Base-by-base conservation (phyloP, 2,329 filamentous ascomycete genomes). In the Phyllosticta ampelicida region DNA sequence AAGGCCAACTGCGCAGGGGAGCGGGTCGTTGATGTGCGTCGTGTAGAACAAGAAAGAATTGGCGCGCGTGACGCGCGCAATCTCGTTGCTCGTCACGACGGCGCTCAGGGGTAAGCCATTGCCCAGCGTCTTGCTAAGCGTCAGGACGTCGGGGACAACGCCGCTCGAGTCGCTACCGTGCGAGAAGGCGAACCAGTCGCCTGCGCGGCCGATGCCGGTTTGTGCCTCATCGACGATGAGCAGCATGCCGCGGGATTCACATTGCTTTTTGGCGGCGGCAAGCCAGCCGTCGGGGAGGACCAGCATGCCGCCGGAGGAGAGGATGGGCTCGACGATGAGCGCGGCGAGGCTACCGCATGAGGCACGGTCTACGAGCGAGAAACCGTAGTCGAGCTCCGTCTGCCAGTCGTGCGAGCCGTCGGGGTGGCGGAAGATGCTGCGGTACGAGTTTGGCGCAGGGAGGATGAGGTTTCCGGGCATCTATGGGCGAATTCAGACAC, bases 331-430 rank as follows among this genome's bases (percentile, higher is more conserved):
- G 54, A 86, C 68, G 57, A 86, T 81, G 29, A 83, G 78, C 0
- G 84, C 84, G 0, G 84, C 83, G 0, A 86, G 74, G 0, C 82
- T 85, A 0, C 83, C 84, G 58, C 77, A 79, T 0, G 77, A 82
- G 57, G 81, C 78, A 51, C 76, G 73, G 61, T 87, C 83, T 19
- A 87, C 73, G 69, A 86, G 72, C 18, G 73, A 72, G 76, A 81
- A 86, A 4, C 81, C 82, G 63, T 80, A 86, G 10, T 83, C 77
- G 13, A 87, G 70, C 65, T 87, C 84, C 0, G 80, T 78, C 62
- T 83, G 74, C 84, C 84, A 87, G 65, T 87, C 83, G 61, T 87
- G 82, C 0, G 76, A 76, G 0, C 82, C 82, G 61, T 86, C 82
- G 0, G 77, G 20, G 36, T 78, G 76, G 9, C 80, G 76, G 67